phyloP scores from a whole-genome alignment of 306 rosid species.

The Nissolia schottii region DNA sequence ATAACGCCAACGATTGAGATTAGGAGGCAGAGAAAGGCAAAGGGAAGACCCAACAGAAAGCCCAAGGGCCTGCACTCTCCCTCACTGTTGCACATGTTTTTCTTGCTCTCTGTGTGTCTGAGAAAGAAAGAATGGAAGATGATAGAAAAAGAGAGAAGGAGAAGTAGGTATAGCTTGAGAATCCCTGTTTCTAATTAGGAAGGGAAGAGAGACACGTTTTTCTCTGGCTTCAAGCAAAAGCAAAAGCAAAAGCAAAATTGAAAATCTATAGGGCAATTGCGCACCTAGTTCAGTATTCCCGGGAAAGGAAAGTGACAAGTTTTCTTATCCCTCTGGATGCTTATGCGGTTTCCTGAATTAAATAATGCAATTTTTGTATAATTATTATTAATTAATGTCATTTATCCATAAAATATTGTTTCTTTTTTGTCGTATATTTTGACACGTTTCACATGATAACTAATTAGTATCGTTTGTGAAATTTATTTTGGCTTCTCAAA shows the following conservation, averaged over 20 bases:
- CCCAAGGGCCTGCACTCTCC: constrained; percentile 95
- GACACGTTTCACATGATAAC: not conserved
- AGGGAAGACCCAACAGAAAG: constrained; percentile 84
- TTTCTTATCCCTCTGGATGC: not conserved
- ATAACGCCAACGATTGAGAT: constrained; percentile 68
- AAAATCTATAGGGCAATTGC: not conserved
- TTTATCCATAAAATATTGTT: not conserved
- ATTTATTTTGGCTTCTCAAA: not conserved
- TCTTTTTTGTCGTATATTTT: not conserved
- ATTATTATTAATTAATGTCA: not conserved
- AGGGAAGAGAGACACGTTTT: constrained; percentile 15
- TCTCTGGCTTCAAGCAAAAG: constrained; percentile 12
- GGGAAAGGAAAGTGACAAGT: not conserved
- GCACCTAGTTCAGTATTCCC: not conserved
- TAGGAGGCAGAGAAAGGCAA: constrained; percentile 65
- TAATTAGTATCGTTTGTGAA: not conserved
- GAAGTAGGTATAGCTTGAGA: not conserved
- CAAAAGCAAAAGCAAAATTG: no score
- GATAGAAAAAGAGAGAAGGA: not conserved
- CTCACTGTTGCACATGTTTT: constrained; percentile 55
- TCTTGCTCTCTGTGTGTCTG: not conserved
- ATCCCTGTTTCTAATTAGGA: not conserved
- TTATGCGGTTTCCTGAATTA: not conserved
- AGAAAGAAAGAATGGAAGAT: not conserved
- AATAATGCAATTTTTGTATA: not conserved